Evolutionary conservation across 2,329 filamentous ascomycete species (phyloP).

Genomic region (Paraphoma sp.): DNA sequence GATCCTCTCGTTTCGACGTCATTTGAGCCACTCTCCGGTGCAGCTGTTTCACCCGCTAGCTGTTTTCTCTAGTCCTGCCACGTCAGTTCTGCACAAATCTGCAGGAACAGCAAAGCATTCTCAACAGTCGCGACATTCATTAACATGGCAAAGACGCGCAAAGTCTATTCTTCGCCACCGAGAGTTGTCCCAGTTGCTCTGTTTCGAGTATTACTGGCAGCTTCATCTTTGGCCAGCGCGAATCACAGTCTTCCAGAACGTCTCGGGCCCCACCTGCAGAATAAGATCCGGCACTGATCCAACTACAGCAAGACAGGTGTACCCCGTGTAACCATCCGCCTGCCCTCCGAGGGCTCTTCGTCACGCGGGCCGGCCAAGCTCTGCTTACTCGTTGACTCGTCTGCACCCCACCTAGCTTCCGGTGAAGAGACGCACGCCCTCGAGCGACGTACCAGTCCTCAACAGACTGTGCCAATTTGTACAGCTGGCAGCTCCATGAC

Average conservation of each 20-base stretch:
- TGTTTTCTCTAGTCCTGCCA: constrained; percentile 35
- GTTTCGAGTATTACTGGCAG: constrained; percentile 24
- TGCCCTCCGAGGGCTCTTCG: constrained; percentile 24
- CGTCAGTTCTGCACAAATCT: constrained; percentile 49
- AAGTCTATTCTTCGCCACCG: constrained; percentile 37
- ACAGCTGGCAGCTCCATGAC: constrained; percentile 6
- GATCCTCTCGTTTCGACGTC: constrained; percentile 17
- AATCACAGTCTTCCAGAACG: constrained; percentile 32
- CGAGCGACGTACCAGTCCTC: constrained; percentile 12
- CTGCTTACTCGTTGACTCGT: constrained; percentile 23
- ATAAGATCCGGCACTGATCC: constrained; percentile 19
- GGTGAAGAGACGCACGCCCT: constrained; percentile 33
- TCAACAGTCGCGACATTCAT: constrained; percentile 32
- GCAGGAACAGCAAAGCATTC: constrained; percentile 46
- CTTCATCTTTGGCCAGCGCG: constrained; percentile 15
- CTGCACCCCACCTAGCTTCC: constrained; percentile 27
- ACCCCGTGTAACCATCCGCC: constrained; percentile 38
- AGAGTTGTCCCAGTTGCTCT: constrained; percentile 12
- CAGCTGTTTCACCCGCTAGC: constrained; percentile 15
- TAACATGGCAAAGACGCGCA: constrained; percentile 35
- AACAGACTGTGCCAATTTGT: constrained; percentile 7
- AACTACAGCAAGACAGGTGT: constrained; percentile 45
- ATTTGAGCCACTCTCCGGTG: constrained; percentile 18
- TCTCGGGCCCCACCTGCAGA: constrained; percentile 21
- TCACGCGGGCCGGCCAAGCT: constrained; percentile 29